These are phyloP conservation scores for Alloteropsis angusta DNA, from an alignment of 202 grass and related monocot genomes.

Conservation along the genomic window DNA sequence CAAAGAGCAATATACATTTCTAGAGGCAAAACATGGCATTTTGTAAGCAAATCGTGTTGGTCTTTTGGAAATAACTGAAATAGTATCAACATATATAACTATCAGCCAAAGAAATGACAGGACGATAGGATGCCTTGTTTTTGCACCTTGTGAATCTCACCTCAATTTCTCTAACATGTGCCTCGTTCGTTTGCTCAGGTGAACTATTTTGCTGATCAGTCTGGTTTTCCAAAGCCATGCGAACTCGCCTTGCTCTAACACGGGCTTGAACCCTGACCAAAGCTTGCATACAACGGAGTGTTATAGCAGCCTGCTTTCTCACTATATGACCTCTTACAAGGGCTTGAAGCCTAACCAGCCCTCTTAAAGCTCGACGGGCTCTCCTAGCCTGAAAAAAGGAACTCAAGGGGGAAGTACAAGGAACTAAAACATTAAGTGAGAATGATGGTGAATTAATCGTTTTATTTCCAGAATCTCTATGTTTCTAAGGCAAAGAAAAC, in stretches of 20 bases:
- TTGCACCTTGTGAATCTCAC: constrained; percentile 28
- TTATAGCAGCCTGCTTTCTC: constrained; percentile 93
- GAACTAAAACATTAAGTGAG: not conserved
- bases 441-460: not conserved
- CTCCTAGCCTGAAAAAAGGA: constrained; percentile 74
- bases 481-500: not conserved
- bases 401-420: not conserved
- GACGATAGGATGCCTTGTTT: not conserved
- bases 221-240: constrained; percentile 81
- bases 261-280: constrained; percentile 88
- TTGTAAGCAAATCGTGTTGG: not conserved
- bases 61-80: not conserved
- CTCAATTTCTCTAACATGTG: constrained; percentile 68
- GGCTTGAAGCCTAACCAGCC: constrained; percentile 87
- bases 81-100: not conserved
- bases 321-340: constrained; percentile 93
- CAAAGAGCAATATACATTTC: not conserved
- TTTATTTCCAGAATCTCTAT: not conserved
- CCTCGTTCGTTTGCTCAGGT: constrained; percentile 41
- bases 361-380: constrained; percentile 83
- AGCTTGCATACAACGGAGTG: constrained; percentile 90
- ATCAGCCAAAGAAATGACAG: not conserved
- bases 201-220: constrained; percentile 43
- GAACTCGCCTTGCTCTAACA: constrained; percentile 82
- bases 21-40: not conserved